These are phyloP conservation scores for Microcera coccophila DNA, from an alignment of 2,329 filamentous ascomycete genomes.

Conservation along the genomic window DNA sequence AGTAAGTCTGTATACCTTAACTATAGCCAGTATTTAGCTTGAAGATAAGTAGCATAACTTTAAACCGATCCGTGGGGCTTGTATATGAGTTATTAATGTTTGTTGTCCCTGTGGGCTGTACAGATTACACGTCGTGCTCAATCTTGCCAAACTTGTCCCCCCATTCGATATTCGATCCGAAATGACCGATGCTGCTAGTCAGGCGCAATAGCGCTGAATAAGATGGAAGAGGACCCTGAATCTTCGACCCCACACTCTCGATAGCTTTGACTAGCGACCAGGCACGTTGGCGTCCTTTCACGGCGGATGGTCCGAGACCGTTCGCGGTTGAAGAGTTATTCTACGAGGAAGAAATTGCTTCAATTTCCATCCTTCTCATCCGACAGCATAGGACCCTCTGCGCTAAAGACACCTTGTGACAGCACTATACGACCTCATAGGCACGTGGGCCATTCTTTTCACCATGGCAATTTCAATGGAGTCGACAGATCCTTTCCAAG, in stretches of 20 bases:
- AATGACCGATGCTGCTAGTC: conserved; percentile 1
- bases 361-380: conserved; percentile 4
- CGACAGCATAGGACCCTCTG: neutral
- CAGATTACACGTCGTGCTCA: neutral
- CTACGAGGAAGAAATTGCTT: conserved; percentile 6
- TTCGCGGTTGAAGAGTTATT: neutral
- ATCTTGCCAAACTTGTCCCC: conserved; percentile 2
- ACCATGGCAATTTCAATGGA: conserved; percentile 66
- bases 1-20: too few species aligned
- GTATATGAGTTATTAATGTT: too few species aligned
- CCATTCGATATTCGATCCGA: conserved; percentile 1
- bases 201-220: conserved; percentile 1
- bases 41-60: too few species aligned
- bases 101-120: too few species aligned
- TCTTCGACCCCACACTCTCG: neutral
- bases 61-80: too few species aligned
- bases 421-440: neutral
- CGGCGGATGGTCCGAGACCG: neutral
- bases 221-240: neutral
- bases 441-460: conserved; percentile 11
- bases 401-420: neutral
- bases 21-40: too few species aligned
- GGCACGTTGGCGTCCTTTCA: neutral
- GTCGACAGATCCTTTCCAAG: conserved; percentile 60
- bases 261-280: neutral